Percentiles rank a stretch among this genome's conserved stretches.
Conservation (phyloP, 2,329 filamentous ascomycete genomes). For the Neocucurbitaria cava region DNA sequence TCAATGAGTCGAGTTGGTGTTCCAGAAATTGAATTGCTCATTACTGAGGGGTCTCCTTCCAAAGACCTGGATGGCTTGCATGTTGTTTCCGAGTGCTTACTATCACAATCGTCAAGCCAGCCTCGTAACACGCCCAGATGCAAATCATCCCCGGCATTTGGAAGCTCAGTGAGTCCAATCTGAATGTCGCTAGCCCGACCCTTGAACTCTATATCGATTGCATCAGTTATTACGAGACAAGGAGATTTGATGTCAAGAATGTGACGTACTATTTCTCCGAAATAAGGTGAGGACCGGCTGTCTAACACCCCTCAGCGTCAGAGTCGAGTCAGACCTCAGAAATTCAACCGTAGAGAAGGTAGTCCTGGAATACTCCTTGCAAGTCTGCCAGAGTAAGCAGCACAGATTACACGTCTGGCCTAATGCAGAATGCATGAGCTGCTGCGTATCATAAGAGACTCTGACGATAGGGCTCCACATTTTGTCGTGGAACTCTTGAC, state of each 20-base stretch:
- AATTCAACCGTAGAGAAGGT: background rate
- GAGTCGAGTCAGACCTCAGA: background rate
- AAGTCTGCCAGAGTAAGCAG: background rate
- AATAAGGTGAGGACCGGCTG: background rate
- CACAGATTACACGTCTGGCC: background rate
- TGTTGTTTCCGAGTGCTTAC: background rate
- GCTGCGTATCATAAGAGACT: background rate
- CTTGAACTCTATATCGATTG: background rate
- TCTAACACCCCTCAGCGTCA: background rate
- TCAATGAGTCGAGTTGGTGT: constrained; percentile 17
- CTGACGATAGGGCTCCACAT: background rate
- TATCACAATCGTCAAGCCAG: constrained; percentile 21
- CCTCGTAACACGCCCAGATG: constrained; percentile 12
- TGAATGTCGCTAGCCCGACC: constrained; percentile 5
- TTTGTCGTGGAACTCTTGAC: background rate
- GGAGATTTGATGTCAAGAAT: background rate
- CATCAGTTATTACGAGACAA: background rate
- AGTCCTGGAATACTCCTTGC: background rate
- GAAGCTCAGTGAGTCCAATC: constrained; percentile 12
- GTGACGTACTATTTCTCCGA: background rate
- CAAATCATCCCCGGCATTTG: constrained; percentile 3
- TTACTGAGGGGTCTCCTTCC: background rate
- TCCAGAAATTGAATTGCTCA: background rate
- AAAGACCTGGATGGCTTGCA: constrained; percentile 2
- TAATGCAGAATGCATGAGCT: too few species aligned